Evolutionary conservation across 495 filamentous ascomycete genomes (phyloP).

Genomic region (Penicillium turbatum): DNA sequence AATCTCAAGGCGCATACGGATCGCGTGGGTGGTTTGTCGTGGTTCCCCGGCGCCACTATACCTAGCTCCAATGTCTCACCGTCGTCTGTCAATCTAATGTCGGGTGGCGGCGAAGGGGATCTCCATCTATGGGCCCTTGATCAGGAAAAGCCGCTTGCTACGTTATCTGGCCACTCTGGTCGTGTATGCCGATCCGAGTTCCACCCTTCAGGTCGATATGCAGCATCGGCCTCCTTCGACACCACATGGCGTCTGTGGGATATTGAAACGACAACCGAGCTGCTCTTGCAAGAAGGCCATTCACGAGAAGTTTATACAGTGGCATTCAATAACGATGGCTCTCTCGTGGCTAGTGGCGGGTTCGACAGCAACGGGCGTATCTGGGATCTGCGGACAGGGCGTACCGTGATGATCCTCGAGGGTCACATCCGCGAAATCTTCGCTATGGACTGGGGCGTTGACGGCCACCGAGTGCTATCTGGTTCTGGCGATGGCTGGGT

Average conservation of each 20-base stretch:
- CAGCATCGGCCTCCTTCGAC: conserved; percentile 92
- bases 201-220: conserved; percentile 84
- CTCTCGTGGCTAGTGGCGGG: conserved; percentile 82
- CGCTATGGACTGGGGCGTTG: conserved; percentile 84
- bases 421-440: conserved; percentile 92
- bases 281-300: conserved; percentile 92
- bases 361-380: conserved; percentile 91
- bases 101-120: conserved; percentile 84
- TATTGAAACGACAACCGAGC: conserved; percentile 73
- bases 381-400: conserved; percentile 92
- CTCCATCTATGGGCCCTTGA: conserved; percentile 88
- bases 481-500: conserved; percentile 94
- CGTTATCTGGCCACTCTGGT: conserved; percentile 77
- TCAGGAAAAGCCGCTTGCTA: conserved; percentile 76
- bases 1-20: conserved; percentile 78
- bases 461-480: conserved; percentile 82
- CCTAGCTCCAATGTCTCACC: conserved; percentile 62
- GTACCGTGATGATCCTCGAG: conserved; percentile 94
- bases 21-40: conserved; percentile 83
- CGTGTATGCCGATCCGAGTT: conserved; percentile 91
- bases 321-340: conserved; percentile 85
- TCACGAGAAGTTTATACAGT: conserved; percentile 86
- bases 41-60: conserved; percentile 82
- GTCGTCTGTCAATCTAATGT: conserved; percentile 78
- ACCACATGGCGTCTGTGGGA: conserved; percentile 99